A percentile compares a stretch with the other conserved stretches of the same genome.
Evolutionary conservation across 2,329 filamentous ascomycete genomes (phyloP).

Genomic region (Bipolaris zeicola): DNA sequence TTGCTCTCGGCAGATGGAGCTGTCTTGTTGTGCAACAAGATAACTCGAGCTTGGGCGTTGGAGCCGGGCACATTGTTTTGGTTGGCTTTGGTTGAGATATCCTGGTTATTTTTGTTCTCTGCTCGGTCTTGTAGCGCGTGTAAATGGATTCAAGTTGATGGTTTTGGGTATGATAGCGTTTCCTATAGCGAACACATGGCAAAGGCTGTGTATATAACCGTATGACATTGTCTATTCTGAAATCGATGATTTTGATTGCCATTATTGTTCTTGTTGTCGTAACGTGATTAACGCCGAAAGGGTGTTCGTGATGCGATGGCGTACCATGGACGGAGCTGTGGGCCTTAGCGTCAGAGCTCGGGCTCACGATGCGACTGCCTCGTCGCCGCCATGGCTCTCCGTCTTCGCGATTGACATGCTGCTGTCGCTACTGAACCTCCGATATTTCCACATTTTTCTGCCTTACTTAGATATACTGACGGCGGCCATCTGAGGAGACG

Average conservation of each 20-base stretch:
- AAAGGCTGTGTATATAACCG: not conserved
- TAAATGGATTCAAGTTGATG: constrained; percentile 1
- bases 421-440: constrained; percentile 1
- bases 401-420: constrained; percentile 6
- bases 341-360: constrained; percentile 9
- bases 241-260: too few species aligned
- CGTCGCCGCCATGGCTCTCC: not conserved
- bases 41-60: constrained; percentile 2
- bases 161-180: not conserved
- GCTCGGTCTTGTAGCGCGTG: not conserved
- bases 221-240: not conserved
- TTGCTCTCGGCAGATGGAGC: constrained; percentile 21
- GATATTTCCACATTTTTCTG: not conserved
- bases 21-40: constrained; percentile 1
- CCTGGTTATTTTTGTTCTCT: constrained; percentile 7
- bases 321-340: not conserved
- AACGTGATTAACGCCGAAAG: not conserved
- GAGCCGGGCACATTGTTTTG: constrained; percentile 1
- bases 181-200: not conserved
- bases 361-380: constrained; percentile 5
- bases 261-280: not conserved
- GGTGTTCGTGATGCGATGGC: constrained; percentile 7
- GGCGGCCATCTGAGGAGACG: not conserved
- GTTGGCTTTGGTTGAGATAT: constrained; percentile 13
- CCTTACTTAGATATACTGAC: not conserved